A percentile compares a stretch with the other conserved stretches of the same genome.
phyloP scores from a whole-genome alignment of 108 stramenopile genomes.

The Seminavis robusta region DNA sequence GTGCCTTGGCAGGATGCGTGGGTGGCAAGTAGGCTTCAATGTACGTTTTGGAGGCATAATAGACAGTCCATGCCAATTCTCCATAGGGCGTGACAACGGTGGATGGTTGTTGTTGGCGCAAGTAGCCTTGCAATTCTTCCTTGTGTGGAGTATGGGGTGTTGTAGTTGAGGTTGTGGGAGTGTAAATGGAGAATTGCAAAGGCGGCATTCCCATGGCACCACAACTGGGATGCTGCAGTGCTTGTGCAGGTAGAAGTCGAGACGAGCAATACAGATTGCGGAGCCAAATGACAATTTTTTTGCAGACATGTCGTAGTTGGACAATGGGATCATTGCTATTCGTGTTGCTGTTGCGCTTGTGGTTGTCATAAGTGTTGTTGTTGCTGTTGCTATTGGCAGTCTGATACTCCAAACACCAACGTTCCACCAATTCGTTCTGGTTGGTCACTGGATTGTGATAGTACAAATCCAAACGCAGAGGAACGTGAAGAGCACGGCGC shows the following conservation, averaged over 20 bases:
- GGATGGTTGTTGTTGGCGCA: constrained; percentile 28
- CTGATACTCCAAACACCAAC: constrained; percentile 82
- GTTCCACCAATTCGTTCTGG: constrained; percentile 68
- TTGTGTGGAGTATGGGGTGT: constrained; percentile 30
- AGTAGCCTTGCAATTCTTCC: constrained; percentile 32
- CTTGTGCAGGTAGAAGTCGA: constrained; percentile 66
- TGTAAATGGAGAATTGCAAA: neutral
- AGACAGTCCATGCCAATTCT: constrained; percentile 46
- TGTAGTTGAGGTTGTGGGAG: neutral
- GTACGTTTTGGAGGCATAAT: constrained; percentile 42
- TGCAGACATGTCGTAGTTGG: constrained; percentile 69
- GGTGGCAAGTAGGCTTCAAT: constrained; percentile 17
- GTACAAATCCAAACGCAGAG: constrained; percentile 83
- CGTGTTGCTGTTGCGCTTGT: neutral
- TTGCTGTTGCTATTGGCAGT: constrained; percentile 18
- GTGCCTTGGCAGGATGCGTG: constrained; percentile 17
- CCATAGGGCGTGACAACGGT: constrained; percentile 56
- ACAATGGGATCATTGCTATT: constrained; percentile 45
- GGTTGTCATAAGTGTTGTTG: constrained; percentile 4
- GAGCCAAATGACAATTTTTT: constrained; percentile 66
- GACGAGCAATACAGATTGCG: constrained; percentile 63
- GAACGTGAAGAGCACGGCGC: constrained; percentile 58
- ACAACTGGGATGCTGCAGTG: constrained; percentile 12
- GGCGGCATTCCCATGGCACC: neutral
- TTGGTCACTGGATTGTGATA: constrained; percentile 49